Percentiles rank a stretch among this genome's conserved stretches.
Evolutionary conservation across 2,329 filamentous ascomycete genomes (phyloP).

Genomic region (Aspergillus fischeri): DNA sequence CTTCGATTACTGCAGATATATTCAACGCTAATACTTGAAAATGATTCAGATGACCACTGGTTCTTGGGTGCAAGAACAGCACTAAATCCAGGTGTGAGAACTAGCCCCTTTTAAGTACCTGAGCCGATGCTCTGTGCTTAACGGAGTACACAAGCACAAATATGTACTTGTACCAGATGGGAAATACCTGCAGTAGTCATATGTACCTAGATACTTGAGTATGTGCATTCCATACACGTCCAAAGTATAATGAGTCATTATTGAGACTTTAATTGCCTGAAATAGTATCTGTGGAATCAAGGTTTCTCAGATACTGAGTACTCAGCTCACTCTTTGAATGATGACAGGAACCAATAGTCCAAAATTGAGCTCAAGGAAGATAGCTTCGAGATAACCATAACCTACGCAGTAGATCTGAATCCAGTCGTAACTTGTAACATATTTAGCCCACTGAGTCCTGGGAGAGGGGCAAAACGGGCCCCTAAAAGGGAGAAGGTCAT

Average conservation of each 20-base stretch:
- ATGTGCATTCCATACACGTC: not conserved
- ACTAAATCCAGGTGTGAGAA: not conserved
- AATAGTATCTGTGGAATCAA: not conserved
- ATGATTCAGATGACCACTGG: conserved; percentile 9
- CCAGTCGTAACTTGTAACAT: not conserved
- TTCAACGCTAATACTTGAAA: not conserved
- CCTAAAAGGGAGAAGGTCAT: not conserved
- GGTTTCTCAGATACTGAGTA: not conserved
- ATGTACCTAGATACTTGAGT: not conserved
- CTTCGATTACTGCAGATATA: not conserved
- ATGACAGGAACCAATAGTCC: not conserved
- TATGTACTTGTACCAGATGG: conserved; percentile 10
- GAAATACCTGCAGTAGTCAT: conserved; percentile 16
- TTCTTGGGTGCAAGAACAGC: conserved; percentile 6
- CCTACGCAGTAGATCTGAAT: too few species aligned
- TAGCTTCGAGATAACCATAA: too few species aligned
- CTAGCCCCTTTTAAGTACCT: conserved; percentile 15
- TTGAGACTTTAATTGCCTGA: not conserved
- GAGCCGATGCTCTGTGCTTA: conserved; percentile 14
- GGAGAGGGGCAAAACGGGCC: not conserved
- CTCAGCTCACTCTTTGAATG: not conserved
- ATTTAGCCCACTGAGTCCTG: not conserved
- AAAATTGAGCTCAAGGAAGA: too few species aligned
- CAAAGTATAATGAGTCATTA: not conserved
- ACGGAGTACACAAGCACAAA: not conserved